Evolutionary conservation across 371 early-diverging fungal species (phyloP).

Genomic region (Zopfochytrium polystomum): DNA sequence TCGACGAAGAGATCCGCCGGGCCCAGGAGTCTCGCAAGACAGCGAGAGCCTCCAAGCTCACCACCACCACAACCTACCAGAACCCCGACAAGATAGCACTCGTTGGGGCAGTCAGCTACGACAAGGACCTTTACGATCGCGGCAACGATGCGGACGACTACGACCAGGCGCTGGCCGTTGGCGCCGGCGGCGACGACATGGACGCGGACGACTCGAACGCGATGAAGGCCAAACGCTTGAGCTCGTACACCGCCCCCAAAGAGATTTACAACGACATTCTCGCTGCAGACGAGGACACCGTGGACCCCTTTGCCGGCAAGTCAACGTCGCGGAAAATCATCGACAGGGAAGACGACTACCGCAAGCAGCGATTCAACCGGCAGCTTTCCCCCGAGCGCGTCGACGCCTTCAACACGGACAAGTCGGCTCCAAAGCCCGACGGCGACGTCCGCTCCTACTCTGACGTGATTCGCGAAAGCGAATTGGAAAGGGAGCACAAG

Average conservation of each 20-base stretch:
- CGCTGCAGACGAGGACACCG: conserved; percentile 41
- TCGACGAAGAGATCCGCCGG: conserved; percentile 62
- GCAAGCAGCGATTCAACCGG: conserved; percentile 69
- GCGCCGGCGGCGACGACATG: conserved; percentile 58
- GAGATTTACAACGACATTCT: conserved; percentile 64
- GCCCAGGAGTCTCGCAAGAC: conserved; percentile 56
- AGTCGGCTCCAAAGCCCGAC: conserved; percentile 14
- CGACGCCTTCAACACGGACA: conserved; percentile 68
- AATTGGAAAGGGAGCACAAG: conserved; percentile 79
- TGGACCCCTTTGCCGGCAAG: conserved; percentile 68
- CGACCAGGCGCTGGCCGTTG: conserved; percentile 61
- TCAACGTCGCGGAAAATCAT: conserved; percentile 63
- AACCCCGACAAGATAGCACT: conserved; percentile 33
- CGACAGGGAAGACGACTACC: conserved; percentile 86
- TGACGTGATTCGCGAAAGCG: conserved; percentile 82
- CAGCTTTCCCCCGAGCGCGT: conserved; percentile 80
- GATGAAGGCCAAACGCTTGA: conserved; percentile 33
- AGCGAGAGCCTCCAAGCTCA: conserved; percentile 30
- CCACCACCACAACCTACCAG: conserved; percentile 39
- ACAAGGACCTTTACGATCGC: conserved; percentile 73
- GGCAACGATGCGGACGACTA: conserved; percentile 70
- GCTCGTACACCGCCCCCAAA: conserved; percentile 80
- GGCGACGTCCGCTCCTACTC: conserved; percentile 67
- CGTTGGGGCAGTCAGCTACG: conserved; percentile 62
- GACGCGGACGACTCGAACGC: conserved; percentile 23